Evolutionary conservation across 2,329 filamentous ascomycete species (phyloP), one percentile per base, ranked within the genome.

Genomic region (Ascochyta rabiei): DNA sequence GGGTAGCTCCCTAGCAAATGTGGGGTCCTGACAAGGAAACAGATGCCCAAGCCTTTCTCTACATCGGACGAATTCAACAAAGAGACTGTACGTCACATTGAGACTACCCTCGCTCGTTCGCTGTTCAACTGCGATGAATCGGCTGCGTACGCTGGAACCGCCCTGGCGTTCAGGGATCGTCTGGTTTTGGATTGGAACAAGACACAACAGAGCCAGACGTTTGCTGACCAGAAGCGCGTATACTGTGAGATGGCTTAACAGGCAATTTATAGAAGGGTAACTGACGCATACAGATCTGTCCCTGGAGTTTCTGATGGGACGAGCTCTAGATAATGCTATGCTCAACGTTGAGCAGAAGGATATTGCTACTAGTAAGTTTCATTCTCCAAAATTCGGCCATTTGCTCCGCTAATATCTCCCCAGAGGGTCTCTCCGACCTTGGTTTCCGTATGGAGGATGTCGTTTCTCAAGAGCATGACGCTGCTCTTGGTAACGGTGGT

Each of bases 371-470:
- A 84, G 92, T 95, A 77, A 65, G 84, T 63, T 47, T 21, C 8
- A 26, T 21, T 7, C 34, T 19, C 6, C 18, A 13, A 19, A 18
- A n/a, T 28, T 12, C 26, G 47, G 12, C 35, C 34, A 44, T 49
- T 59, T 30, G n/a, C 26, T 35, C 8, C 6, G 26, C 61, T 72
- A 46, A 67, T 43, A 34, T n/a, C 18, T 13, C 38, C 46, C 6
- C 60, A 96, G 91, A 90, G 68, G 95, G 95, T 64, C 84, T 99
- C 41, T 73, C 81, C 3, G 92, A 98, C 9, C 89, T 99, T 21
- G 95, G 95, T 23, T 99, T 99, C 84, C 89, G 92, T 48, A 91
- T 99, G 72, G 95, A 99, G 76, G 95, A 99, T 76, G 87, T 98
- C 58, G 93, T 99, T 71, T 83, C 84, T 47, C 93, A 98, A 75